Evolutionary conservation across 208 protist genomes (phyloP), one percentile per base, ranked within the genome.

Genomic region (Acanthamoeba sp.): DNA sequence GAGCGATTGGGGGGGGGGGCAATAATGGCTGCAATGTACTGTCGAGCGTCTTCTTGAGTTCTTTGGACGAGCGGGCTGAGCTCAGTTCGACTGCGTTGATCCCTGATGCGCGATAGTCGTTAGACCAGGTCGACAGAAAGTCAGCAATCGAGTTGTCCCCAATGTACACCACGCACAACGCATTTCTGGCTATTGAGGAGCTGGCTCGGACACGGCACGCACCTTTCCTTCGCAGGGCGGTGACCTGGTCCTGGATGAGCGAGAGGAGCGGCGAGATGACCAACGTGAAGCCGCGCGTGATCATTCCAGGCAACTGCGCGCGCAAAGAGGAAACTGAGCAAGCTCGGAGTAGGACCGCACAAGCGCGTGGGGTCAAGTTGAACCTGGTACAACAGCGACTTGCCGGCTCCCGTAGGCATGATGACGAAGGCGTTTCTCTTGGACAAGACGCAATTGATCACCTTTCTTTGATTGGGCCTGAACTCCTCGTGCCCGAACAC

Each of bases 251-350:
- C 84, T 98, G 95, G 96, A 99, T 99, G 10, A 99, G 97, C 24
- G 99, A 97, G 20, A 99, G 92, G 10, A 99, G 96, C 42, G 99
- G 99, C 0, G 98, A 99, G 3, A 99, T 96, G 20, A 99, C 98
- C 18, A 98, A 69, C 0, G 97, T 97, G 2, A 98, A 18, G 27
- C 95, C 96, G 20, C 59, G n/a, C 16, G 34, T 27, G 24, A 95
- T 36, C 0, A 98, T 2, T 14, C 95, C 96, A 12, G 98, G 98
- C 3, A 98, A 95, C 96, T 98, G 76, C 16, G 2, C 24, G 71
- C n/a, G n/a, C n/a, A n/a, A n/a, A n/a, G n/a, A n/a, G n/a, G n/a
- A n/a, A n/a, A n/a, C n/a, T n/a, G 24, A 82, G 12, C 32, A 82
- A 36, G 20, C 14, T 32, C 71, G 24, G 24, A 48, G 12, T 27